Conservation (phyloP, 2,329 filamentous ascomycete genomes). For the Aspergillus nomiae region DNA sequence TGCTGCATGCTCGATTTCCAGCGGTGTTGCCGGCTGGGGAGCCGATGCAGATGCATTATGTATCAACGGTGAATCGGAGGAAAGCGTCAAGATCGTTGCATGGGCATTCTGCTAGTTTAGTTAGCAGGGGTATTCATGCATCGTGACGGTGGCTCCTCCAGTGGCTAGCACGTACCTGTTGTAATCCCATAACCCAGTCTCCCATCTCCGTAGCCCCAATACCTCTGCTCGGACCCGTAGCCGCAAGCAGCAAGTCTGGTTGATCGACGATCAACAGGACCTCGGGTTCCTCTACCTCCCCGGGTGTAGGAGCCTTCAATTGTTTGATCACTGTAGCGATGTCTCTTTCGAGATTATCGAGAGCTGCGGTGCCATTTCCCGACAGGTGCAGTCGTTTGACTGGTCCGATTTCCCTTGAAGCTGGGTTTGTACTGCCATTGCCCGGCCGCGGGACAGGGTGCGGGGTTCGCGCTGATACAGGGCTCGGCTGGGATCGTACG, state of each 20-base stretch:
- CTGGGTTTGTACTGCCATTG: conserved; percentile 16
- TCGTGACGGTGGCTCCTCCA: not conserved
- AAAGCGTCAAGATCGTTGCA: conserved; percentile 66
- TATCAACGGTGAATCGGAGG: conserved; percentile 75
- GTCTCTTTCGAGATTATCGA: conserved; percentile 39
- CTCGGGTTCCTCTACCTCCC: conserved; percentile 28
- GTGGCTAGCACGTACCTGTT: conserved; percentile 58
- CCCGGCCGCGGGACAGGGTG: conserved; percentile 13
- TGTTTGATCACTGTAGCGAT: conserved; percentile 35
- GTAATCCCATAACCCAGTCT: conserved; percentile 60
- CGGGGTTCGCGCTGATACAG: conserved; percentile 24
- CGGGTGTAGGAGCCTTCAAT: conserved; percentile 23
- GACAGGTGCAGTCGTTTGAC: conserved; percentile 33
- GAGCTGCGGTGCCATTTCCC: conserved; percentile 29
- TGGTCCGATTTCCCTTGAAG: conserved; percentile 21
- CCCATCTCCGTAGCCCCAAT: conserved; percentile 50
- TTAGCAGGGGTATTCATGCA: not conserved
- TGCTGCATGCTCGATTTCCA: conserved; percentile 72
- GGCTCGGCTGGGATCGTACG: conserved; percentile 28
- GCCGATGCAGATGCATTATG: conserved; percentile 42
- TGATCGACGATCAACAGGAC: conserved; percentile 68
- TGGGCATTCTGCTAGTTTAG: conserved; percentile 56
- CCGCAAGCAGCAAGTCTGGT: conserved; percentile 65
- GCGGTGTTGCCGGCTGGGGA: conserved; percentile 56
- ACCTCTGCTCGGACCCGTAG: conserved; percentile 52